phyloP scores from a whole-genome alignment of 495 filamentous ascomycete species.

The Trichoderma asperelloides region DNA sequence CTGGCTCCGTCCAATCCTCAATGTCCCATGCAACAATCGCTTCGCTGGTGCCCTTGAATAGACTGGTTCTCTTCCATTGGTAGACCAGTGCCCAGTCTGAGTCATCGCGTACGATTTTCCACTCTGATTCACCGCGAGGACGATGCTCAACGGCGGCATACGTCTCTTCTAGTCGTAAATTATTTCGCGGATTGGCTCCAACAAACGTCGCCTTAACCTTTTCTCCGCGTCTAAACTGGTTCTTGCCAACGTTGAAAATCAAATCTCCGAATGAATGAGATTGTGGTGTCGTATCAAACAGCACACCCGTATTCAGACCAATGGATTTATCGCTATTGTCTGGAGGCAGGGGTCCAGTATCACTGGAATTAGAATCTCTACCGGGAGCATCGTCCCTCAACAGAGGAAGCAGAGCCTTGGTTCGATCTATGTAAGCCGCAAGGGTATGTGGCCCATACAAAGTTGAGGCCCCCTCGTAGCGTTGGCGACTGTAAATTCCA shows the following conservation, averaged over 20 bases:
- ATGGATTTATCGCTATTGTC: conserved; percentile 74
- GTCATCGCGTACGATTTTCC: conserved; percentile 64
- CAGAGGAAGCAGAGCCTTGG: conserved; percentile 61
- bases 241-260: conserved; percentile 41
- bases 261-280: conserved; percentile 74
- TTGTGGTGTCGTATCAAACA: conserved; percentile 61
- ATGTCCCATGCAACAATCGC: conserved; percentile 76
- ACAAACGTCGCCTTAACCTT: conserved; percentile 61
- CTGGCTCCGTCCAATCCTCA: conserved; percentile 46
- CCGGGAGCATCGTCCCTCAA: conserved; percentile 31
- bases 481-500: conserved; percentile 48
- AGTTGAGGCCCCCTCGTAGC: conserved; percentile 93
- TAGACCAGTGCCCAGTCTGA: conserved; percentile 74
- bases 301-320: conserved; percentile 72
- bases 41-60: conserved; percentile 66
- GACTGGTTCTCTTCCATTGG: conserved; percentile 67
- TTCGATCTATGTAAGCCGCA: conserved; percentile 83
- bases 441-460: conserved; percentile 90
- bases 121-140: conserved; percentile 32
- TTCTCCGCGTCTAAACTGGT: conserved; percentile 46
- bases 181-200: conserved; percentile 85
- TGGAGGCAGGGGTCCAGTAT: conserved; percentile 58
- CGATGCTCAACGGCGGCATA: conserved; percentile 71
- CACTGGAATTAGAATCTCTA: background rate
- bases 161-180: conserved; percentile 68